phyloP scores from a whole-genome alignment of 1,139 yeast genomes.

The Geotrichum histeridarum region DNA sequence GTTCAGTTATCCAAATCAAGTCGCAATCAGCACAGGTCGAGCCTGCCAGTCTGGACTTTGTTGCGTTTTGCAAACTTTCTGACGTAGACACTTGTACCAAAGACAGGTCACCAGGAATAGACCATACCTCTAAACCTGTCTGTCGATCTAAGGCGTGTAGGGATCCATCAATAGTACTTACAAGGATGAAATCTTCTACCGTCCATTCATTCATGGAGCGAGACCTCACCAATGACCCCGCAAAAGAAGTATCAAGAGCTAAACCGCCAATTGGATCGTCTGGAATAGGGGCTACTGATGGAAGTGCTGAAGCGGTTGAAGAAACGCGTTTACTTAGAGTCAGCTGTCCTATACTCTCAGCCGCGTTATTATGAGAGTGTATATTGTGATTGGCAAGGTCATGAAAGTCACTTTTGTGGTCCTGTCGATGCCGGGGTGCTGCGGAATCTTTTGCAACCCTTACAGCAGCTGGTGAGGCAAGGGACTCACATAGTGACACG shows the following conservation, averaged over 20 bases:
- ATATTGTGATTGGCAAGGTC: conserved; percentile 1
- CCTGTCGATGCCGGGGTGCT: background rate
- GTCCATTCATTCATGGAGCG: conserved; percentile 48
- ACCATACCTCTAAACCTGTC: conserved; percentile 77
- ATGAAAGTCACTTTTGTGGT: background rate
- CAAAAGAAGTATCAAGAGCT: conserved; percentile 8
- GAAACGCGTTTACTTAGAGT: conserved; percentile 1
- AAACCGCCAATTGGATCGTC: background rate
- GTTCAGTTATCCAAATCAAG: conserved; percentile 81
- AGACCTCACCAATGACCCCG: conserved; percentile 9
- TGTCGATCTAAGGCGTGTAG: conserved; percentile 75
- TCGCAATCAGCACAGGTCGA: conserved; percentile 25
- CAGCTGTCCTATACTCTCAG: conserved; percentile 7
- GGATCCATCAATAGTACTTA: conserved; percentile 85
- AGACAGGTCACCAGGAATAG: conserved; percentile 49
- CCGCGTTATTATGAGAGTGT: conserved; percentile 6
- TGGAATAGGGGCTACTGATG: background rate
- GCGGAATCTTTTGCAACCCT: too few species aligned
- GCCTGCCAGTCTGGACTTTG: background rate
- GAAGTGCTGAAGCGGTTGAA: background rate
- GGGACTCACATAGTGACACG: background rate
- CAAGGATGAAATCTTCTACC: conserved; percentile 57
- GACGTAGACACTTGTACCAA: conserved; percentile 31
- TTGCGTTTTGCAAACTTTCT: conserved; percentile 12
- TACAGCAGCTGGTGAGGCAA: background rate